Conservation (phyloP, 2,329 filamentous ascomycete genomes). For the Sporothrix globosa region DNA sequence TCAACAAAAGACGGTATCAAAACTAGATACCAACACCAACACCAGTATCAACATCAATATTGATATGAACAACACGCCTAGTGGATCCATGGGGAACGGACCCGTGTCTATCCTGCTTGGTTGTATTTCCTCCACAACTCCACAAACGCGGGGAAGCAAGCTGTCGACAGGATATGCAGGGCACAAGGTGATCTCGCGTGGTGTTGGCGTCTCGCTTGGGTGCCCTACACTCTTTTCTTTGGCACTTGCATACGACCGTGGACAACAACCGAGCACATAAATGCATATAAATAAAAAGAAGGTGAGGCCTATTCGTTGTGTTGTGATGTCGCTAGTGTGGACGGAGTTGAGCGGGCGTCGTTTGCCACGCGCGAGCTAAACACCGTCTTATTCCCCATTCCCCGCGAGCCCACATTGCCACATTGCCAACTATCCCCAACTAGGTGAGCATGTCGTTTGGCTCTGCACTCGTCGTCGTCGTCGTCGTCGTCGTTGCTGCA, state of each 20-base stretch:
- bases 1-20: background rate
- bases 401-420: too few relatives aligned
- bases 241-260: background rate
- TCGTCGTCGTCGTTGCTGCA: too few relatives aligned
- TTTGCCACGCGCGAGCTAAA: background rate
- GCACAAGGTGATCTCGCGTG: background rate
- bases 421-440: background rate
- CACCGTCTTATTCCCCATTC: background rate
- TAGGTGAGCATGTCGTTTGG: constrained; percentile 4
- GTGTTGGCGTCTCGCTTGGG: constrained; percentile 3
- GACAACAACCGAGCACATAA: background rate
- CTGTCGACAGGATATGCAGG: background rate
- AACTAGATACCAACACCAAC: too few relatives aligned
- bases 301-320: background rate
- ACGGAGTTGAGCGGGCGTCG: constrained; percentile 10
- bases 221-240: background rate
- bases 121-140: background rate
- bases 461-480: background rate
- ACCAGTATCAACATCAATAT: background rate
- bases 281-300: background rate
- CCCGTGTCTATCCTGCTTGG: background rate
- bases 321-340: background rate
- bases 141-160: constrained; percentile 18
- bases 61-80: constrained; percentile 1
- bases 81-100: background rate